Percentiles rank a stretch among this genome's conserved stretches.
These are phyloP conservation scores for Linum tenue DNA, from an alignment of 345 rosid species.

Conservation along the genomic window DNA sequence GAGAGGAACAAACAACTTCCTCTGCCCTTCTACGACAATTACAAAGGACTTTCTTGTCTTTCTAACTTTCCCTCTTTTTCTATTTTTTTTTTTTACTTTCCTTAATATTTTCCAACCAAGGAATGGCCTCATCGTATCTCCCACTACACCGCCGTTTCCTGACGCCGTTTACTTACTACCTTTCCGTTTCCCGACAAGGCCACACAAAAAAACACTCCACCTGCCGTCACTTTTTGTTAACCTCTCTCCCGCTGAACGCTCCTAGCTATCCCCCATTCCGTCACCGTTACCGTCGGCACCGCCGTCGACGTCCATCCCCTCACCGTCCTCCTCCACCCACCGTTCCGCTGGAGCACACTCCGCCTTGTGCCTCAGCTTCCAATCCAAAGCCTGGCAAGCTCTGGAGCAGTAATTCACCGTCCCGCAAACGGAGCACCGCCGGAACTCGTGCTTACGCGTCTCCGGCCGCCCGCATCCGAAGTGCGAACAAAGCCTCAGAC, in stretches of 20 bases:
- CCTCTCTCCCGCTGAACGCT: not conserved
- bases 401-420: constrained; percentile 80
- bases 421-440: constrained; percentile 84
- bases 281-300: constrained; percentile 18
- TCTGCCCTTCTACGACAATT: constrained; percentile 14
- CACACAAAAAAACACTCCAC: not conserved
- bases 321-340: constrained; percentile 34
- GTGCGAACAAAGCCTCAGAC: constrained; percentile 78
- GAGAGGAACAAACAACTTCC: constrained; percentile 16
- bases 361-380: constrained; percentile 66
- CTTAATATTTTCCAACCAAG: constrained; percentile 17
- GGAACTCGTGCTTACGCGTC: constrained; percentile 68
- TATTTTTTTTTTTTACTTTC: not conserved
- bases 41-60: not conserved
- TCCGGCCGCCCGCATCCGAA: constrained; percentile 75
- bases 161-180: constrained; percentile 1
- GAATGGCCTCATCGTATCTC: constrained; percentile 16
- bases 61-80: not conserved
- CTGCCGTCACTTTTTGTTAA: not conserved
- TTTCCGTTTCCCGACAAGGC: constrained; percentile 12
- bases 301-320: constrained; percentile 18
- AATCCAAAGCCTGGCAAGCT: constrained; percentile 88
- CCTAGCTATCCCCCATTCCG: constrained; percentile 24
- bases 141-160: not conserved
- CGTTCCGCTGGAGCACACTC: constrained; percentile 54